Percentiles rank a stretch among this genome's conserved stretches.
Evolutionary conservation across 345 rosid species (phyloP).

Genomic region (Eutrema japonicum): DNA sequence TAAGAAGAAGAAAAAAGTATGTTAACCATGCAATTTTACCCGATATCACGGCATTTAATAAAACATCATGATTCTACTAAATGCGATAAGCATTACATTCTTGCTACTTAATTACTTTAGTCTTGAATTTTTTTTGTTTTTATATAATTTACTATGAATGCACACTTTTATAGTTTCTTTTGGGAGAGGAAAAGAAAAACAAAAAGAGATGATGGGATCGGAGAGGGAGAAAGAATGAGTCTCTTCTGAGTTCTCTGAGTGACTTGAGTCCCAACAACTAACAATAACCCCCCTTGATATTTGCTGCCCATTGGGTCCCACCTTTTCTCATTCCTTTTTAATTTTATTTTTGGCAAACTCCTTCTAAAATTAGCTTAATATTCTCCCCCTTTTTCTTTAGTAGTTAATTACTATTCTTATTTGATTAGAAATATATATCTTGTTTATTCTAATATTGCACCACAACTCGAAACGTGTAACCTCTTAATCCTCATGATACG

Average conservation of each 20-base stretch:
- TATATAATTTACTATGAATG: not conserved
- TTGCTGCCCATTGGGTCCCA: conserved; percentile 55
- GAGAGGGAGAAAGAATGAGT: conserved; percentile 51
- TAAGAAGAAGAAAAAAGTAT: too few species aligned
- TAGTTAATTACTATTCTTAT: conserved; percentile 25
- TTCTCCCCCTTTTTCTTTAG: not conserved
- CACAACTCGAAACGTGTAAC: conserved; percentile 44
- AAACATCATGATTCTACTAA: too few species aligned
- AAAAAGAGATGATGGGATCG: conserved; percentile 57
- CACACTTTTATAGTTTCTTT: not conserved
- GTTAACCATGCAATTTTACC: too few species aligned
- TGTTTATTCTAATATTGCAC: conserved; percentile 14
- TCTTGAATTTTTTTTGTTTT: too few species aligned
- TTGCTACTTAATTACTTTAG: too few species aligned
- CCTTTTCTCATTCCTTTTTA: conserved; percentile 20
- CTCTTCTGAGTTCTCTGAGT: conserved; percentile 45
- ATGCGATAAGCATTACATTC: too few species aligned
- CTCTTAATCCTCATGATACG: conserved; percentile 21
- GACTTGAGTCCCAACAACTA: conserved; percentile 68
- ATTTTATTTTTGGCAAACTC: not conserved
- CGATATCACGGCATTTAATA: too few species aligned
- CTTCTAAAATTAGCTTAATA: conserved; percentile 23
- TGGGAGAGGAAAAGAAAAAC: conserved; percentile 29
- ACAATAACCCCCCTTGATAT: conserved; percentile 62
- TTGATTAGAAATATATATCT: conserved; percentile 9